Conservation (phyloP, 2,329 filamentous ascomycete genomes). For the Colletotrichum sp. region DNA sequence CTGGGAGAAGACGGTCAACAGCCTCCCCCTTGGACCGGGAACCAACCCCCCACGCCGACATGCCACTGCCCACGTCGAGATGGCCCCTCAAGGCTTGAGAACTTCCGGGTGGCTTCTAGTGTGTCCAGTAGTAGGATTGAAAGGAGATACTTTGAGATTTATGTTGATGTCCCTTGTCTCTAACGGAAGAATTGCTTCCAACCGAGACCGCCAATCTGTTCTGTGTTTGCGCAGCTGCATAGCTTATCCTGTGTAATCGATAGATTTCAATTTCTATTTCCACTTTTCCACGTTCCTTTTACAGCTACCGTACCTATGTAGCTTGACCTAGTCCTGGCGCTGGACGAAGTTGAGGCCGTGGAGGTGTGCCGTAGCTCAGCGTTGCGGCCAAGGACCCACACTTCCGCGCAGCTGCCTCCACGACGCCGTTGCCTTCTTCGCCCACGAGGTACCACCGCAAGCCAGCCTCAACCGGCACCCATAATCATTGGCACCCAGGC, state of each 20-base stretch:
- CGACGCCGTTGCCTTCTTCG: not conserved
- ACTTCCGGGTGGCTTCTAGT: rapidly evolving
- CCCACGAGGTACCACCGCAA: not conserved
- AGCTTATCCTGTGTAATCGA: not conserved
- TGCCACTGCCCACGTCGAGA: not conserved
- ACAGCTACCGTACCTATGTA: too few species aligned
- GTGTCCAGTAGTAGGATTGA: not conserved
- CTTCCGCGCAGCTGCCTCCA: not conserved
- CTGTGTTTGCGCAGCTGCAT: not conserved
- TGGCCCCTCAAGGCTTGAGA: not conserved
- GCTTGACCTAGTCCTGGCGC: not conserved
- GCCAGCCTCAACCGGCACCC: not conserved
- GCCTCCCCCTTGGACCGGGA: not conserved
- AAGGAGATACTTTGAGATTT: not conserved
- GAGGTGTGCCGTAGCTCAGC: not conserved
- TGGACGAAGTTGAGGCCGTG: not conserved
- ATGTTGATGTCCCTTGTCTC: rapidly evolving
- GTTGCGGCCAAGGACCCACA: not conserved
- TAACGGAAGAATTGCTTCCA: not conserved
- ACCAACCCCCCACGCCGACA: not conserved
- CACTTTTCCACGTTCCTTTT: too few species aligned
- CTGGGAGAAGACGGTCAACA: not conserved
- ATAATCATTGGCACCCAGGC: rapidly evolving
- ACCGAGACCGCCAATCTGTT: not conserved
- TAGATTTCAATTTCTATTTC: not conserved